Evolutionary conservation across 768 basidiomycete genomes (phyloP).

Genomic region (Paxillus rubicundulus): DNA sequence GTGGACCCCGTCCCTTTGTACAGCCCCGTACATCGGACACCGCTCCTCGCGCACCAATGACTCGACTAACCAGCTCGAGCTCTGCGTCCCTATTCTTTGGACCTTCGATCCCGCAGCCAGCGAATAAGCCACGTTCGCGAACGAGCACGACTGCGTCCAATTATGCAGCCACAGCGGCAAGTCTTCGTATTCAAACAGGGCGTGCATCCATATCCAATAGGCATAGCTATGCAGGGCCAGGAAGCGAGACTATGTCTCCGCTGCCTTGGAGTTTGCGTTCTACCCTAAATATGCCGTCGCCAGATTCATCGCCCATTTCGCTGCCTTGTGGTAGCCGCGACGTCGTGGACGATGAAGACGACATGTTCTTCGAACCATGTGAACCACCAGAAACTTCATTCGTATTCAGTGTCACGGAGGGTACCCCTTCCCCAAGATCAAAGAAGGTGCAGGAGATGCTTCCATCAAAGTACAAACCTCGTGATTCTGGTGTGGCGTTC

Average conservation of each 20-base stretch:
- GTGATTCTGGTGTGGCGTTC: constrained; percentile 63
- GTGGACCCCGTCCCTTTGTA: constrained; percentile 29
- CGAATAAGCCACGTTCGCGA: constrained; percentile 19
- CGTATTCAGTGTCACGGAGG: constrained; percentile 50
- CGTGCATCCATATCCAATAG: constrained; percentile 43
- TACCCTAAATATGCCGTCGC: constrained; percentile 42
- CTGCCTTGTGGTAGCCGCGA: constrained; percentile 30
- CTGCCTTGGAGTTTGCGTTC: constrained; percentile 38
- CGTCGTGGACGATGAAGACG: constrained; percentile 44
- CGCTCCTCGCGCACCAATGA: constrained; percentile 39
- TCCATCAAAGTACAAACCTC: constrained; percentile 67
- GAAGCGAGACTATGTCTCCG: constrained; percentile 29
- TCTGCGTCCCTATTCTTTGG: constrained; percentile 71
- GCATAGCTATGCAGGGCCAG: constrained; percentile 64
- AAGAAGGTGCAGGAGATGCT: constrained; percentile 37
- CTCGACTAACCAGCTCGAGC: constrained; percentile 49
- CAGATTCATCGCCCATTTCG: constrained; percentile 47
- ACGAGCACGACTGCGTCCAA: constrained; percentile 22
- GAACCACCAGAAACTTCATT: constrained; percentile 52
- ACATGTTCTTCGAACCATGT: constrained; percentile 51
- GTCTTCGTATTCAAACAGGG: constrained; percentile 2
- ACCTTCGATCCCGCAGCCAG: constrained; percentile 33
- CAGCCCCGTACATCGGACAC: constrained; percentile 25
- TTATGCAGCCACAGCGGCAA: constrained; percentile 4
- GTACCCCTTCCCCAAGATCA: constrained; percentile 55